A percentile compares a stretch with the other conserved stretches of the same genome.
phyloP scores from a whole-genome alignment of 2,329 filamentous ascomycete species.

The Myriosclerotinia curreyana region DNA sequence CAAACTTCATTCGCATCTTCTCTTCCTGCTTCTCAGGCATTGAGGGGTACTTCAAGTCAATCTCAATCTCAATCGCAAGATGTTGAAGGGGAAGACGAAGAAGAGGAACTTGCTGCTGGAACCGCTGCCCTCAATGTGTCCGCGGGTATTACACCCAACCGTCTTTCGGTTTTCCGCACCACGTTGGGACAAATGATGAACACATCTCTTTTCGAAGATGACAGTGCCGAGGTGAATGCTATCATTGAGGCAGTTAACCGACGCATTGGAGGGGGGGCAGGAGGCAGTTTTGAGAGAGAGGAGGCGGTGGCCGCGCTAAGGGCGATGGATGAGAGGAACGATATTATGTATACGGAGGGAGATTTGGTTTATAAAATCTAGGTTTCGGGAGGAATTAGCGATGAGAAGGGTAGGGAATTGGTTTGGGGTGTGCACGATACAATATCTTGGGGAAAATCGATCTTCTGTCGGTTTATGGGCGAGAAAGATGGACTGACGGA shows the following conservation, averaged over 20 bases:
- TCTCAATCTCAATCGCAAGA: slow-evolving; percentile 16
- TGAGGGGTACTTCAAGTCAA: slow-evolving; percentile 35
- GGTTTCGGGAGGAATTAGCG: slow-evolving; percentile 27
- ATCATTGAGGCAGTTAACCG: slow-evolving; percentile 78
- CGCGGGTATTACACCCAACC: slow-evolving; percentile 46
- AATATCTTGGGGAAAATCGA: neutral
- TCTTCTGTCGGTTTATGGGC: neutral
- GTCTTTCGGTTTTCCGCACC: slow-evolving; percentile 73
- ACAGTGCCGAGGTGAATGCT: slow-evolving; percentile 71
- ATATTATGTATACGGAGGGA: slow-evolving; percentile 78
- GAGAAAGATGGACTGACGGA: neutral
- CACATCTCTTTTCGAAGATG: slow-evolving; percentile 80
- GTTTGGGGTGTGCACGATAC: neutral
- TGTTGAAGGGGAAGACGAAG: slow-evolving; percentile 31
- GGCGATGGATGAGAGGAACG: slow-evolving; percentile 77
- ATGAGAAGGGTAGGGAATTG: neutral
- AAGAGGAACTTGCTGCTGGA: slow-evolving; percentile 22
- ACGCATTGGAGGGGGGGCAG: slow-evolving; percentile 53
- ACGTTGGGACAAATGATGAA: slow-evolving; percentile 81
- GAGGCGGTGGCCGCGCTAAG: slow-evolving; percentile 77
- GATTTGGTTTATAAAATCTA: slow-evolving; percentile 70
- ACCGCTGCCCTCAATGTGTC: slow-evolving; percentile 35
- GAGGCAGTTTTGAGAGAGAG: slow-evolving; percentile 61
- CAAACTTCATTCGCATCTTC: slow-evolving; percentile 44
- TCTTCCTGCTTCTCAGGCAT: slow-evolving; percentile 38